Conservation (phyloP, 1,139 yeast species). For the Candida neerlandica region DNA sequence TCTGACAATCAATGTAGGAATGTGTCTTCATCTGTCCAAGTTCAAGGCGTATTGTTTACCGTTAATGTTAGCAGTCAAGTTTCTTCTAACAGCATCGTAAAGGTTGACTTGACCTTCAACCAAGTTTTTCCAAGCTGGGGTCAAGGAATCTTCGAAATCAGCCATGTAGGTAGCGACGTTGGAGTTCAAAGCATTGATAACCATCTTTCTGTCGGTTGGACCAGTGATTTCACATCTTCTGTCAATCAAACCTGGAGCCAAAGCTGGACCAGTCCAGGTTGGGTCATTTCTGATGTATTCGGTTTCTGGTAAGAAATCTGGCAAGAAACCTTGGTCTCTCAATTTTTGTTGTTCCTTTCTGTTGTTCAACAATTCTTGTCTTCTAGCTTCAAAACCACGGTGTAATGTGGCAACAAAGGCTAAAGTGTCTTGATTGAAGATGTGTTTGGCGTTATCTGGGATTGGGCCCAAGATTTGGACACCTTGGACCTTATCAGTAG, state of each 20-base stretch:
- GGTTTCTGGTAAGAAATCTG: constrained; percentile 76
- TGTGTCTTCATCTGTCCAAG: constrained; percentile 40
- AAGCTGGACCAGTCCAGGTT: constrained; percentile 78
- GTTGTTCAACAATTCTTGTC: constrained; percentile 61
- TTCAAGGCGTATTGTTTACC: constrained; percentile 66
- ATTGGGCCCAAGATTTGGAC: constrained; percentile 68
- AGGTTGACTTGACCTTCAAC: constrained; percentile 89
- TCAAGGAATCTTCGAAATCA: constrained; percentile 91
- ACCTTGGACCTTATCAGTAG: constrained; percentile 57
- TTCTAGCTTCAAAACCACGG: constrained; percentile 64
- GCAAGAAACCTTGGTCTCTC: constrained; percentile 69
- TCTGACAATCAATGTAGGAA: constrained; percentile 78
- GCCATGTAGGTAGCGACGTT: constrained; percentile 92
- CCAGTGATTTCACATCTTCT: constrained; percentile 88
- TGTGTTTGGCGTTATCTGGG: constrained; percentile 60
- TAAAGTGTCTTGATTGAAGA: constrained; percentile 68
- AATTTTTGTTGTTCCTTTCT: constrained; percentile 61
- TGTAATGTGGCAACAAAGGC: constrained; percentile 75
- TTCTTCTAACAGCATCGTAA: constrained; percentile 80
- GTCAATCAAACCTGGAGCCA: constrained; percentile 76
- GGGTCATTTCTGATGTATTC: constrained; percentile 69
- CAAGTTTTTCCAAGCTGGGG: constrained; percentile 94
- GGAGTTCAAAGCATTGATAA: constrained; percentile 88
- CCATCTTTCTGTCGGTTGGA: constrained; percentile 90
- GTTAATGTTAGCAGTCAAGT: constrained; percentile 57